Evolutionary conservation across 75 land plant species (phyloP), one percentile per base, ranked within the genome.

Genomic region (Larix kaempferi): DNA sequence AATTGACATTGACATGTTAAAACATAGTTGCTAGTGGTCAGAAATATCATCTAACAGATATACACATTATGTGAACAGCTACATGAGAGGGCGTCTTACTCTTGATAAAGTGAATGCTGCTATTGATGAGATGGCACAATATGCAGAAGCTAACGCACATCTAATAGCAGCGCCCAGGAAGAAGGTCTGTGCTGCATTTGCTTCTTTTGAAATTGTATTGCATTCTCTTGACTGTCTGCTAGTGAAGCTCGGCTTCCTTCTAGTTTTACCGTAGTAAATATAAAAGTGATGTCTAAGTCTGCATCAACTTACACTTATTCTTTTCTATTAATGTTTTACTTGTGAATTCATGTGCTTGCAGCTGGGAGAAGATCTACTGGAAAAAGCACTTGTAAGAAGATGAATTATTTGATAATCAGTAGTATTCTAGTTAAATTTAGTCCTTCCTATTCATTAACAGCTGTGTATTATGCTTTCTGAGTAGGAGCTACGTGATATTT

Each of bases 41-140:
- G 14, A 17, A 6, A 16, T 77, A 76, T 25, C 76, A 37, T 5
- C 27, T 69, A 23, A 69, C 23, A 21, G 52, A 69, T 10, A 8
- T 13, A 39, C 52, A 69, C 41, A n/a, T 7, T 10, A 29, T 69
- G 39, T 41, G 23, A 80, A 57, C 85, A 96, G 99, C 77, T 96
- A 96, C 65, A 96, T 96, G 99, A 94, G 90, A 78, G 95, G 95
- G 66, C 86, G 99, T 65, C 88, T 96, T 22, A 96, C 98, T 14
- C 67, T 94, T 15, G 99, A 96, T 35, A 97, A 96, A 83, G 78
- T 96, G 26, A 96, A 96, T 79, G 80, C 88, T 57, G 99, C 99
- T 35, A 78, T 96, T 21, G 89, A 82, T 84, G 99, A 97, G 72
- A 89, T 97, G 92, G 98, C 94, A 39, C 78, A 85, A 23, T 94